These are phyloP conservation scores for Cubamyces sp. DNA, from an alignment of 768 basidiomycete species.

Conservation along the genomic window DNA sequence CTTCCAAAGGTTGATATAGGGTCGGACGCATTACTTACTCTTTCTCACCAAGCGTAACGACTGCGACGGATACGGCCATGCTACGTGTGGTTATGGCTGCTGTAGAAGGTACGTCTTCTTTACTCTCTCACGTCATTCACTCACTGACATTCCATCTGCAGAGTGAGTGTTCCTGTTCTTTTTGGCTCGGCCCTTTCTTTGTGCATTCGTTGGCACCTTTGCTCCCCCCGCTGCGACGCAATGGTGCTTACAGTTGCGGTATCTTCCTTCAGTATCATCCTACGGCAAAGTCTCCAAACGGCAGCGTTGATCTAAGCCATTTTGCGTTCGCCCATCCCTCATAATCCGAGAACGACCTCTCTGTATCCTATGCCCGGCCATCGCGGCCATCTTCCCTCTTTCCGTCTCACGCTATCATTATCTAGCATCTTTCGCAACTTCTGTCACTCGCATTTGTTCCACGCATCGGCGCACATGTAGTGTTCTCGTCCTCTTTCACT, in stretches of 20 bases:
- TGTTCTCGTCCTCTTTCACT: constrained; percentile 12
- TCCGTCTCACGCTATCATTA: constrained; percentile 18
- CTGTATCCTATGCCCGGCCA: constrained; percentile 12
- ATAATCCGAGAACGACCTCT: constrained; percentile 14
- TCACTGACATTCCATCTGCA: constrained; percentile 36
- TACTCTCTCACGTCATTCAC: constrained; percentile 9
- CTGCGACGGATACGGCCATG: constrained; percentile 88
- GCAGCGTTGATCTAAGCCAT: constrained; percentile 62
- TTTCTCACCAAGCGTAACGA: constrained; percentile 66
- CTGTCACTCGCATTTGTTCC: constrained; percentile 3
- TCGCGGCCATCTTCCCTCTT: constrained; percentile 16
- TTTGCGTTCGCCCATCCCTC: background rate
- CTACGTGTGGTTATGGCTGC: constrained; percentile 93
- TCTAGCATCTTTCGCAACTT: constrained; percentile 12
- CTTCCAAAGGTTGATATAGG: constrained; percentile 2
- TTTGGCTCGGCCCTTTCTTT: constrained; percentile 34
- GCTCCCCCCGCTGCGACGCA: constrained; percentile 9
- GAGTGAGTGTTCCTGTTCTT: constrained; percentile 62
- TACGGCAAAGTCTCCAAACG: constrained; percentile 65
- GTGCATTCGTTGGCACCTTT: constrained; percentile 23
- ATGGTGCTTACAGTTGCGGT: constrained; percentile 22
- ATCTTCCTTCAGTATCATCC: constrained; percentile 58
- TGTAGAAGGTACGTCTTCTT: constrained; percentile 77
- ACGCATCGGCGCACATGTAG: constrained; percentile 19
- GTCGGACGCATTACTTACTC: constrained; percentile 23